Conservation (phyloP, 208 protist species). For the Leishmania gerbilli region DNA sequence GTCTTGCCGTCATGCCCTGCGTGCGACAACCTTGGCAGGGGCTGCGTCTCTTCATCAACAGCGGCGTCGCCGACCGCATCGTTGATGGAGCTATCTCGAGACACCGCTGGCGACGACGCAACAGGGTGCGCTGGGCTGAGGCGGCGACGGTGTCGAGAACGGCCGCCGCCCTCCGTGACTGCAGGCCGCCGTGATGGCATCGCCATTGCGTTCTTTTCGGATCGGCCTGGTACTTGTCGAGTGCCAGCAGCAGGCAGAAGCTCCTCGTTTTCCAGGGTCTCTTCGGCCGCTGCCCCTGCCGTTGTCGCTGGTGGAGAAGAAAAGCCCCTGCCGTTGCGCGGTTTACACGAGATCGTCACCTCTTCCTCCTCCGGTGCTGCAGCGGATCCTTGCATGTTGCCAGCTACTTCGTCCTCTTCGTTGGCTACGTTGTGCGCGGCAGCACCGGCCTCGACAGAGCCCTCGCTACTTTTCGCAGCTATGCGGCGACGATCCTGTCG, state of each 20-base stretch:
- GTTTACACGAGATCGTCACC: background rate
- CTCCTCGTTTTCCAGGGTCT: background rate
- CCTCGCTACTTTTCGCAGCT: background rate
- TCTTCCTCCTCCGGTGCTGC: background rate
- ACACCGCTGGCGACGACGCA: constrained; percentile 4
- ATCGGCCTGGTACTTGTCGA: background rate
- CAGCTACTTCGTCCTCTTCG: background rate
- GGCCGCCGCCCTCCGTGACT: background rate
- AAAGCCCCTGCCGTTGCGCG: background rate
- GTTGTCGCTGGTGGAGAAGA: background rate
- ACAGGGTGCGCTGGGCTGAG: constrained; percentile 5
- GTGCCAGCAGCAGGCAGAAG: background rate
- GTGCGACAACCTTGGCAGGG: background rate
- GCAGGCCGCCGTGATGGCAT: background rate
- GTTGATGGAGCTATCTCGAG: background rate
- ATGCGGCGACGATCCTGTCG: background rate
- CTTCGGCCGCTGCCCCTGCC: background rate
- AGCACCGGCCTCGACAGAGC: background rate
- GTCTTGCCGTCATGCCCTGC: background rate
- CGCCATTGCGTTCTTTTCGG: background rate
- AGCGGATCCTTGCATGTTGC: background rate
- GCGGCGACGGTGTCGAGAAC: constrained; percentile 3
- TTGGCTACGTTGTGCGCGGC: background rate
- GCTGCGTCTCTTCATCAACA: background rate
- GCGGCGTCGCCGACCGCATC: background rate